These are phyloP conservation scores for Leishmania braziliensis DNA, from an alignment of 208 protist species.

Conservation along the genomic window DNA sequence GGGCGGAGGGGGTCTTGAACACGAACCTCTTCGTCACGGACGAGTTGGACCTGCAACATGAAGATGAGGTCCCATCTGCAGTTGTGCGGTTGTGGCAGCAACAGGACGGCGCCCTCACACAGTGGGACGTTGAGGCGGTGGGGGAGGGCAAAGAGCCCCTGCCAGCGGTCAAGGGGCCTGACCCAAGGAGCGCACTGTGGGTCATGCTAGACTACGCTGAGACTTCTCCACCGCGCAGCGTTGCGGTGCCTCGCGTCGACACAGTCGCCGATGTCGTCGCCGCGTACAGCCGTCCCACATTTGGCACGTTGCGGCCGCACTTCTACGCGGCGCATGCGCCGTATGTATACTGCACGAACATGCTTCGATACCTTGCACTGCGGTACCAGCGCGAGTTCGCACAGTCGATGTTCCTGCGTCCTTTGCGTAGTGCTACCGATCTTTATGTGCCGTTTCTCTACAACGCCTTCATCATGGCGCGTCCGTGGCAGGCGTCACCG, in stretches of 20 bases:
- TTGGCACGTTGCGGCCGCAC: constrained; percentile 5
- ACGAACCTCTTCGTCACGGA: constrained; percentile 20
- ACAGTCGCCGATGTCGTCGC: not conserved
- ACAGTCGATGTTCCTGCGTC: no score
- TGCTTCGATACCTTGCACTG: constrained; percentile 42
- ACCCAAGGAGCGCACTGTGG: constrained; percentile 1
- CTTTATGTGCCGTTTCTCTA: constrained; percentile 56
- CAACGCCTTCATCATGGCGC: constrained; percentile 60
- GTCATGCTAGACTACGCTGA: constrained; percentile 16
- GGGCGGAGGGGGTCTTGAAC: constrained; percentile 20
- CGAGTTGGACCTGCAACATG: constrained; percentile 24
- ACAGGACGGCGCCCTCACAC: not conserved
- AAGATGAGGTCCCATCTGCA: constrained; percentile 1
- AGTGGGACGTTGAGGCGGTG: constrained; percentile 9
- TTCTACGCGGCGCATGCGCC: constrained; percentile 62
- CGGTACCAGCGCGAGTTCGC: constrained; percentile 52
- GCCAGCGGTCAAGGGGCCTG: constrained; percentile 10
- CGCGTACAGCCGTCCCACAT: constrained; percentile 7
- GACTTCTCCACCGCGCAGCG: not conserved
- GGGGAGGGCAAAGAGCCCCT: not conserved
- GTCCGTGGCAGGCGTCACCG: constrained; percentile 58
- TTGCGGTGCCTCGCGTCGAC: not conserved
- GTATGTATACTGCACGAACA: constrained; percentile 68
- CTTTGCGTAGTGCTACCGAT: constrained; percentile 30
- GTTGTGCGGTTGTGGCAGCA: constrained; percentile 21